A percentile compares a stretch with the other conserved stretches of the same genome.
Evolutionary conservation across 2,329 filamentous ascomycete genomes (phyloP).

Genomic region (Xylaria digitata): DNA sequence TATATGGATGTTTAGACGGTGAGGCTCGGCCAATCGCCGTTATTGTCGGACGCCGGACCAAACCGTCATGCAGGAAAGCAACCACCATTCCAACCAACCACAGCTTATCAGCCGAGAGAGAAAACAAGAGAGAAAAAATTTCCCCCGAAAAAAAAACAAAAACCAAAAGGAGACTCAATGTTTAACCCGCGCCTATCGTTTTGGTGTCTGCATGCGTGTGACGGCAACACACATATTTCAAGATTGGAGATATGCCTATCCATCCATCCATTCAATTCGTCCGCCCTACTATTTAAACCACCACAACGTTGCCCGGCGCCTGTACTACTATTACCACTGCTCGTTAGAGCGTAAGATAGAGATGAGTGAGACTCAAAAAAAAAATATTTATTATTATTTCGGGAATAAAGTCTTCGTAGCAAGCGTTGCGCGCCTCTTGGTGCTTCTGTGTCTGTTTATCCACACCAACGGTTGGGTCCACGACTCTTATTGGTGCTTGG

Average conservation of each 20-base stretch:
- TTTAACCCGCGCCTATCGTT: slow-evolving; percentile 16
- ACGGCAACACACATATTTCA: slow-evolving; percentile 14
- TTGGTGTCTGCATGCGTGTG: slow-evolving; percentile 6
- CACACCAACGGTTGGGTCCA: slow-evolving; percentile 13
- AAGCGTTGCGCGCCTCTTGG: slow-evolving; percentile 6
- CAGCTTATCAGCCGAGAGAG: slow-evolving; percentile 5
- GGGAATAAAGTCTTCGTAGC: neutral
- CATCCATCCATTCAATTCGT: neutral
- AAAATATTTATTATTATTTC: neutral
- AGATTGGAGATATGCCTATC: neutral
- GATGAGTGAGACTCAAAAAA: neutral
- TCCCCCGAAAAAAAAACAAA: neutral
- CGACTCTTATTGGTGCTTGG: slow-evolving; percentile 17
- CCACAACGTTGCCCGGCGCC: neutral
- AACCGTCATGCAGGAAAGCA: slow-evolving; percentile 33
- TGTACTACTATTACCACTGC: neutral
- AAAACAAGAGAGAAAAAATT: neutral
- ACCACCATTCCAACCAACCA: slow-evolving; percentile 25
- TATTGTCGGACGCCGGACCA: slow-evolving; percentile 29
- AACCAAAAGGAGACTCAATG: neutral
- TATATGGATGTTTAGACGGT: slow-evolving; percentile 40
- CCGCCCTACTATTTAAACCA: neutral
- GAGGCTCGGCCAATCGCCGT: slow-evolving; percentile 39
- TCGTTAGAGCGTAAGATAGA: slow-evolving; percentile 1
- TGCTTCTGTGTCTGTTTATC: neutral